Conservation (phyloP, 306 rosid species). For the Notholithocarpus densiflorus region DNA sequence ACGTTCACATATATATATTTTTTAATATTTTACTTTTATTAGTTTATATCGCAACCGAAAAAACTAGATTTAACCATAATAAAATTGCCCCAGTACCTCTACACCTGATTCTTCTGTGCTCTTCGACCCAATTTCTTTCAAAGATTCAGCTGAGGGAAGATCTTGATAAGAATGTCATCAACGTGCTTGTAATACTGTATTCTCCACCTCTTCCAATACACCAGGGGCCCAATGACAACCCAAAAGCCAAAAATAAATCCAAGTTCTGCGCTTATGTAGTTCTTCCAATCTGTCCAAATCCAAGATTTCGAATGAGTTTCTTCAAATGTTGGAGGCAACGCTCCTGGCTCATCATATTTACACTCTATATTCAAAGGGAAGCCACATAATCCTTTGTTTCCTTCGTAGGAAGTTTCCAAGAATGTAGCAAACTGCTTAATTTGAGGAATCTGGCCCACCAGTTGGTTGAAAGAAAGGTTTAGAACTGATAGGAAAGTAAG, state of each 20-base stretch:
- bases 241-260: slow-evolving; percentile 1
- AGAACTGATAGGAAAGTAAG: slow-evolving; percentile 19
- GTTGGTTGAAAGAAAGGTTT: slow-evolving; percentile 32
- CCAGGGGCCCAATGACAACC: neutral
- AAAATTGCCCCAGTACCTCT: no score
- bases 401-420: slow-evolving; percentile 13
- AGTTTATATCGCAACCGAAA: no score
- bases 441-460: slow-evolving; percentile 29
- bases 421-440: slow-evolving; percentile 40
- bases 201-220: no score
- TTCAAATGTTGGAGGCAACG: neutral
- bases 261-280: neutral
- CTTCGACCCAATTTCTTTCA: no score
- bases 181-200: no score
- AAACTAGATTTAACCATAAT: no score
- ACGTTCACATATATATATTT: no score
- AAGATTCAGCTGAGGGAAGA: no score
- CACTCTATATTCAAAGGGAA: slow-evolving; percentile 13
- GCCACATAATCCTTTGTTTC: slow-evolving; percentile 34
- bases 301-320: neutral
- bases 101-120: no score
- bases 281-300: neutral
- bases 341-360: neutral
- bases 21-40: no score
- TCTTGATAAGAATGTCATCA: no score